A percentile compares a stretch with the other conserved stretches of the same genome.
phyloP scores from a whole-genome alignment of 2,329 filamentous ascomycete genomes.

The Calonectria leucothoes region DNA sequence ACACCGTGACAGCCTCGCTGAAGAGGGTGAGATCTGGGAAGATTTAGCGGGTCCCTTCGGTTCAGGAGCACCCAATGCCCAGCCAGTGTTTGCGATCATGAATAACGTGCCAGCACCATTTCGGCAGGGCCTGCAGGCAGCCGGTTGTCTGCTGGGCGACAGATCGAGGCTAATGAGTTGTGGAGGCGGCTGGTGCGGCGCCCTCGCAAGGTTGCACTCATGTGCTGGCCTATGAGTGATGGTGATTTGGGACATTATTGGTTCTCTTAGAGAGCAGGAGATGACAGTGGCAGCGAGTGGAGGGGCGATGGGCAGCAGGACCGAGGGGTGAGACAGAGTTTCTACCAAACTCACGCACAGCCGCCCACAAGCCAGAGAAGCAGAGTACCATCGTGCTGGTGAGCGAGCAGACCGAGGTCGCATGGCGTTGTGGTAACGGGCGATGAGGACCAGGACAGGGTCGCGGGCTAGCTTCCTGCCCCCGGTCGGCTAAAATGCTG shows the following conservation, averaged over 20 bases:
- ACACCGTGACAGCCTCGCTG: not conserved
- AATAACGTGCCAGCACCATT: not conserved
- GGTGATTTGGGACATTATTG: not conserved
- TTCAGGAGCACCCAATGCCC: not conserved
- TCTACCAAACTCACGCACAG: not conserved
- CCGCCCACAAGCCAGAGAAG: not conserved
- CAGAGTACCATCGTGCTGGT: conserved; percentile 5
- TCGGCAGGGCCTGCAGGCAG: conserved; percentile 11
- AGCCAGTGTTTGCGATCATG: not conserved
- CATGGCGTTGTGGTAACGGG: conserved; percentile 22
- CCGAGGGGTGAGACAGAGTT: not conserved
- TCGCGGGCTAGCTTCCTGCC: not conserved
- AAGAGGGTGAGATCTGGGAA: conserved; percentile 14
- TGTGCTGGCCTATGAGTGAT: not conserved
- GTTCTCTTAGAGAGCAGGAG: not conserved
- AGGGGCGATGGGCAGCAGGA: not conserved
- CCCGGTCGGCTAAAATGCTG: conserved; percentile 10
- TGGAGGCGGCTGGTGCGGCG: conserved; percentile 11
- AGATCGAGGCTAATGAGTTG: conserved; percentile 27
- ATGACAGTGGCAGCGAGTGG: conserved; percentile 1
- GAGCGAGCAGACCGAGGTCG: conserved; percentile 19
- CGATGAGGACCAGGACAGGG: conserved; percentile 11
- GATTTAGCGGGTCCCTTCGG: conserved; percentile 19
- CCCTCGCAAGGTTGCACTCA: conserved; percentile 4
- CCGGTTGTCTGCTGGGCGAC: conserved; percentile 2